Evolutionary conservation across 345 rosid species (phyloP), one percentile per base, ranked within the genome.

Genomic region (Brassica carinata): DNA sequence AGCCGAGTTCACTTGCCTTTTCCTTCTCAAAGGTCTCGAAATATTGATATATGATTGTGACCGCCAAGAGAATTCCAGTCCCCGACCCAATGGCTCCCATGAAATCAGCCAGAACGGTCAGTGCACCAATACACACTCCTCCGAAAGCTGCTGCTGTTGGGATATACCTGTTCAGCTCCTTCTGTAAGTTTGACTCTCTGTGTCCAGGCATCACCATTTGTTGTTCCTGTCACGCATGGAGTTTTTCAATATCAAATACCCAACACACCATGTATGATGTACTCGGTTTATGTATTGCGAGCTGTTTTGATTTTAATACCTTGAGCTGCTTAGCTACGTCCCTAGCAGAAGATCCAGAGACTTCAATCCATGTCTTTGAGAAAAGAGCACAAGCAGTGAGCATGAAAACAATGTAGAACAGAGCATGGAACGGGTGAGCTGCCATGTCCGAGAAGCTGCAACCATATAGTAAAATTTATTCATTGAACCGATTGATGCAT

Each of bases 181-280:
- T 90, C 78, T 90, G 95, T n/a, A 92, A 81, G 86, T 90, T 92
- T 11, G 95, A 90, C 67, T 92, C 97, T 57, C 97, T 87, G 58
- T 92, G 97, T 38, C 97, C 96, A 0, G 97, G 97, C 97, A 92
- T 92, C 80, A 92, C 95, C 97, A 92, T 92, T 90, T 92, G 97
- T 89, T 92, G 97, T 82, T 92, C 97, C 97, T 92, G 75, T 26
- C 7, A 17, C 27, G 5, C 23, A 65, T 38, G 8, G 19, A 31
- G 3, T 15, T 1, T 23, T 48, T 5, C 27, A 59, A 9, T 19
- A 27, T 79, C 69, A 64, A 27, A 3, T 3, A 71, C 11, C 58
- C 43, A 48, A 58, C 7, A 53, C 67, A n/a, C 14, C 57, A 64
- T 10, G 70, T 26, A 23, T 1, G 14, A 13, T 4, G 7, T 33